Evolutionary conservation across 1,284 basidiomycete genomes (phyloP).

Genomic region (Ustilago xerochloae): DNA sequence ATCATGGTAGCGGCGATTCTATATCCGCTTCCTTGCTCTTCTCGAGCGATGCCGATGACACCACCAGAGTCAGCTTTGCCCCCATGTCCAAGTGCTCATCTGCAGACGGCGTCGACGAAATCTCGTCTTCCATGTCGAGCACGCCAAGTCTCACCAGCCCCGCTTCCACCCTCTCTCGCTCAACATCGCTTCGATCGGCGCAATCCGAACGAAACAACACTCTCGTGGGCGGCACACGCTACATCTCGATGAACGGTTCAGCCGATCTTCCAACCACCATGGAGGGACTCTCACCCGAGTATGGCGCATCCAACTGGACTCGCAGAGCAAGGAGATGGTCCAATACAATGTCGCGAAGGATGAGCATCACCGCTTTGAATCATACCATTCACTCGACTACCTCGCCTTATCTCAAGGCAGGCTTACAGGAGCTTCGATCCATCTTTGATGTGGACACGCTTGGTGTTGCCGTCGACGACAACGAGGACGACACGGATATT

Average conservation of each 20-base stretch:
- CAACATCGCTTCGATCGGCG: conserved; percentile 34
- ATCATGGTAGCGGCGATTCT: background rate
- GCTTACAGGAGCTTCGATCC: conserved; percentile 54
- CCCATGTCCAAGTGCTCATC: background rate
- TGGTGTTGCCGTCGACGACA: conserved; percentile 18
- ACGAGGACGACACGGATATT: conserved; percentile 19
- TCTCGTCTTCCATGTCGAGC: conserved; percentile 27
- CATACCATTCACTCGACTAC: conserved; percentile 44
- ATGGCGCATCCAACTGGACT: conserved; percentile 20
- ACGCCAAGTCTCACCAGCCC: conserved; percentile 39
- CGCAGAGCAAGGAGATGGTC: conserved; percentile 38
- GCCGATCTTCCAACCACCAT: conserved; percentile 20
- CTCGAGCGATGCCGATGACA: background rate
- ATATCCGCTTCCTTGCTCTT: conserved; percentile 4
- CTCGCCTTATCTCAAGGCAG: conserved; percentile 52
- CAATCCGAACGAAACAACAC: conserved; percentile 15
- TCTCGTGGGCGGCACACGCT: conserved; percentile 17
- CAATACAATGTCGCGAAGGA: conserved; percentile 36
- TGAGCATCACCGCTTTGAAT: conserved; percentile 40
- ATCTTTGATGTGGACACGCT: conserved; percentile 59
- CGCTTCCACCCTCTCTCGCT: conserved; percentile 33
- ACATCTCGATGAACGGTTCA: conserved; percentile 25
- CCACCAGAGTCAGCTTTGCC: background rate
- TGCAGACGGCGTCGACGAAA: background rate
- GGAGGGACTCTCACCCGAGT: conserved; percentile 8